phyloP scores from a whole-genome alignment of 192 early-diverging fungal species.

The Backusella mclennaniae region DNA sequence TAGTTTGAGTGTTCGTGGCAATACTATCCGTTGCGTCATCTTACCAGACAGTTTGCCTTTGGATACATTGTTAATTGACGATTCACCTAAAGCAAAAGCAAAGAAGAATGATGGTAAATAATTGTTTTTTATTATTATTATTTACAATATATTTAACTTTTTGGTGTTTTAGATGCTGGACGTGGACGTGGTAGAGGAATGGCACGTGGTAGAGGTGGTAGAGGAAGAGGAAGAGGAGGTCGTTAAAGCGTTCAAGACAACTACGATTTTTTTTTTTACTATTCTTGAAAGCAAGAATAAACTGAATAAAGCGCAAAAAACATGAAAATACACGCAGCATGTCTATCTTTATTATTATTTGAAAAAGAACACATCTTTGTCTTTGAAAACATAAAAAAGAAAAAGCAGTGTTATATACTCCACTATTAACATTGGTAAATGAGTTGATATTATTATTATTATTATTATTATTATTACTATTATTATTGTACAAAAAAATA shows the following conservation, averaged over 20 bases:
- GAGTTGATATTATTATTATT: too few relatives aligned
- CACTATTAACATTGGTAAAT: too few relatives aligned
- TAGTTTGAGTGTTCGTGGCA: slow-evolving; percentile 92
- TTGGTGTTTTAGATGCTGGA: slow-evolving; percentile 30
- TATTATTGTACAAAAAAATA: neutral
- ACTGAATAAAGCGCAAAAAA: neutral
- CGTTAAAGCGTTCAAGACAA: slow-evolving; percentile 18
- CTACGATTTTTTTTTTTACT: neutral
- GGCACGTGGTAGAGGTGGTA: slow-evolving; percentile 64
- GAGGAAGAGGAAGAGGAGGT: slow-evolving; percentile 51
- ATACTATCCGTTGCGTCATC: slow-evolving; percentile 94
- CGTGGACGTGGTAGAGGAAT: slow-evolving; percentile 76
- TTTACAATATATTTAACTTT: neutral
- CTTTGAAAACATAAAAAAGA: too few relatives aligned
- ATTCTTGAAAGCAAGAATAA: neutral
- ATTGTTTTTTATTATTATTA: neutral
- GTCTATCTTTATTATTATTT: too few relatives aligned
- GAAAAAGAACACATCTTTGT: too few relatives aligned
- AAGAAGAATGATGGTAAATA: slow-evolving; percentile 71
- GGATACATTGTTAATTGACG: slow-evolving; percentile 95
- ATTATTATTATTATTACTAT: too few relatives aligned
- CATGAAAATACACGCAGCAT: too few relatives aligned
- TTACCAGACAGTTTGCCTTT: slow-evolving; percentile 93
- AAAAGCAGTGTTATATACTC: too few relatives aligned
- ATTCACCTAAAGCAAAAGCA: slow-evolving; percentile 90